phyloP scores from a whole-genome alignment of 495 filamentous ascomycete species.

The Talaromyces thailandensis region DNA sequence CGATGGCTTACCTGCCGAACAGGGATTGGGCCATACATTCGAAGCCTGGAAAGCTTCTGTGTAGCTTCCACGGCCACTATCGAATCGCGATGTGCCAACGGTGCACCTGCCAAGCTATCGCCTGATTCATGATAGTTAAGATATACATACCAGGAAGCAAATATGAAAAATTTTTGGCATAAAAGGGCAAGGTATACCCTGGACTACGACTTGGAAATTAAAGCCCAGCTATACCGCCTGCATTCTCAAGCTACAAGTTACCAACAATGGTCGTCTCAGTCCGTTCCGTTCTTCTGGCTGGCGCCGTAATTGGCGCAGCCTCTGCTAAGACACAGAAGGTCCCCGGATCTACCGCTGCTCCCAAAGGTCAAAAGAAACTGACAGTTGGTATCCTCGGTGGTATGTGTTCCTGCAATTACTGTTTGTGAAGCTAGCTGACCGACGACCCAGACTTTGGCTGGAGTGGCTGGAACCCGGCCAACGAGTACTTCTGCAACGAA shows the following conservation, averaged over 20 bases:
- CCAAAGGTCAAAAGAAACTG: constrained; percentile 9
- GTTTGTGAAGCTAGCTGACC: neutral
- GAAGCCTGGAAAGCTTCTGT: neutral
- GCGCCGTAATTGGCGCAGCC: neutral
- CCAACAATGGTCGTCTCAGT: neutral
- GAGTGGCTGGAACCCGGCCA: constrained; percentile 14
- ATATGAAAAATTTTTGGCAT: neutral
- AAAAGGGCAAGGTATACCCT: neutral
- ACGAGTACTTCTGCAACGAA: constrained; percentile 13
- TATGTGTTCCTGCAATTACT: neutral
- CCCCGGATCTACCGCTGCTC: constrained; percentile 5
- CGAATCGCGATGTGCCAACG: neutral
- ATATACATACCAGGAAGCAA: too few species aligned
- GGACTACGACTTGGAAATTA: neutral
- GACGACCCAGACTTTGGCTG: constrained; percentile 12
- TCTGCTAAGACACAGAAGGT: neutral
- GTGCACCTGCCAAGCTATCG: neutral
- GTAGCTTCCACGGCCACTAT: neutral
- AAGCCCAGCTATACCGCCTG: neutral
- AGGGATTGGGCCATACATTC: neutral
- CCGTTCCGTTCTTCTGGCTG: neutral
- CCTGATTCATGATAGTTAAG: neutral
- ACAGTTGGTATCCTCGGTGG: constrained; percentile 13
- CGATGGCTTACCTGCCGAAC: too few species aligned
- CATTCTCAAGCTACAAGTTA: neutral